Evolutionary conservation across 2,329 filamentous ascomycete species (phyloP), one percentile per base, ranked within the genome.

Genomic region (Neospermospora avenae): DNA sequence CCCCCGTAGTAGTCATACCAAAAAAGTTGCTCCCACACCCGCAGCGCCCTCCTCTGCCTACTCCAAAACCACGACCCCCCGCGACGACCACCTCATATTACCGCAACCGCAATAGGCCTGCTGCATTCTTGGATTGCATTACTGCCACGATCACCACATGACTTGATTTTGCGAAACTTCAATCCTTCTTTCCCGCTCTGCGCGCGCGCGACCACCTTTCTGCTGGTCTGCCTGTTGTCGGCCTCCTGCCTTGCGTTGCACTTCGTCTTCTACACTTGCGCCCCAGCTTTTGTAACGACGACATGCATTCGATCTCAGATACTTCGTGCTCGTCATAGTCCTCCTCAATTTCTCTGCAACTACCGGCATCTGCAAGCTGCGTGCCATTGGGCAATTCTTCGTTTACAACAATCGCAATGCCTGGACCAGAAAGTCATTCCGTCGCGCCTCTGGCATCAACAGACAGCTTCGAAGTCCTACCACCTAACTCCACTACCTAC

Each of bases 291-390:
- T 18, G 54, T 42, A 46, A 31, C 51, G 63, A 67, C 63, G 63
- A 68, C 57, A 70, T 70, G 68, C 68, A 59, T 65, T 65, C 68
- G 57, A 66, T 64, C 55, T 67, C 61, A 45, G 56, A 60, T 56
- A 61, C 35, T 56, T 63, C 57, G 62, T 63, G 60, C 62, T 64
- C 57, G 41, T 67, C 62, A 35, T 69, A 65, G 63, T 60, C 60
- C 58, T 60, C 60, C 58, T 57, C 52, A 28, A 58, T 41, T 51
- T 56, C 49, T 54, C 56, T 58, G 28, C 54, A 60, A 58, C 61
- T 59, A 57, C 58, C 61, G 48, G 63, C 53, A 46, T 54, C 37
- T 51, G 55, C 62, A 66, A 63, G 66, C 52, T 55, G n/a, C 57
- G 60, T 46, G 59, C 59, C 55, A 66, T 65, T 65, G 64, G 64